phyloP scores from a whole-genome alignment of 192 early-diverging fungal species.

The Coemansia guatemalensis region DNA sequence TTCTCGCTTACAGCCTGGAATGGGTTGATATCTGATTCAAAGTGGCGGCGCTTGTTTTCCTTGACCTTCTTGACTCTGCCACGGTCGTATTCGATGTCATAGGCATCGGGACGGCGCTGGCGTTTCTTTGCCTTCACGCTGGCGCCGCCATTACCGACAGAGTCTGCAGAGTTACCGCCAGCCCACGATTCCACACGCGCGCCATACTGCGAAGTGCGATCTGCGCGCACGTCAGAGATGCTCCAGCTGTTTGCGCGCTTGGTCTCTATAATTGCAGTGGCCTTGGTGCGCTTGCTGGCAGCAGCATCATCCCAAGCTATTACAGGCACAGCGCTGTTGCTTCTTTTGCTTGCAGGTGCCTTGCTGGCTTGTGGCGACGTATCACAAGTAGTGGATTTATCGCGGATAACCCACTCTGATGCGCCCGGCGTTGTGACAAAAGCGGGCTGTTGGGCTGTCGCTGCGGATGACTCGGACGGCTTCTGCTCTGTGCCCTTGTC shows the following conservation, averaged over 20 bases:
- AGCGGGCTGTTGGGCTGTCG: neutral
- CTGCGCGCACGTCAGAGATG: conserved; percentile 24
- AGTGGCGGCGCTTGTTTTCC: conserved; percentile 53
- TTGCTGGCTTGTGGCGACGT: conserved; percentile 34
- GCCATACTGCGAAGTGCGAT: conserved; percentile 56
- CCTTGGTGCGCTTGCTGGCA: conserved; percentile 52
- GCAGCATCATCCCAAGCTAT: conserved; percentile 49
- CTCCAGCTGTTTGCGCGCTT: conserved; percentile 51
- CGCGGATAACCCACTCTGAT: conserved; percentile 41
- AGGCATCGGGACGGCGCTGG: conserved; percentile 59
- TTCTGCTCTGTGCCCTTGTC: neutral
- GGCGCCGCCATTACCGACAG: conserved; percentile 7
- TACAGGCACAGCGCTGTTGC: conserved; percentile 25
- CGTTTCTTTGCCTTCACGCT: conserved; percentile 44
- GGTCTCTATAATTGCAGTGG: conserved; percentile 52
- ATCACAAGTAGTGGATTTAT: conserved; percentile 5
- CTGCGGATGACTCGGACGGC: neutral
- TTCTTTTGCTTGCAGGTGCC: conserved; percentile 43
- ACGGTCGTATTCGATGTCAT: conserved; percentile 73
- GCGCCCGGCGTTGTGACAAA: neutral
- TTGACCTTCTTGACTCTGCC: conserved; percentile 75
- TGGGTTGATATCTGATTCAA: conserved; percentile 44
- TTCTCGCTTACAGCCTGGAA: conserved; percentile 50
- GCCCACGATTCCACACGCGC: conserved; percentile 56
- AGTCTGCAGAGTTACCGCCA: conserved; percentile 40